These are phyloP conservation scores for Biscutella laevigata DNA, from an alignment of 441 rosid species.

Conservation along the genomic window DNA sequence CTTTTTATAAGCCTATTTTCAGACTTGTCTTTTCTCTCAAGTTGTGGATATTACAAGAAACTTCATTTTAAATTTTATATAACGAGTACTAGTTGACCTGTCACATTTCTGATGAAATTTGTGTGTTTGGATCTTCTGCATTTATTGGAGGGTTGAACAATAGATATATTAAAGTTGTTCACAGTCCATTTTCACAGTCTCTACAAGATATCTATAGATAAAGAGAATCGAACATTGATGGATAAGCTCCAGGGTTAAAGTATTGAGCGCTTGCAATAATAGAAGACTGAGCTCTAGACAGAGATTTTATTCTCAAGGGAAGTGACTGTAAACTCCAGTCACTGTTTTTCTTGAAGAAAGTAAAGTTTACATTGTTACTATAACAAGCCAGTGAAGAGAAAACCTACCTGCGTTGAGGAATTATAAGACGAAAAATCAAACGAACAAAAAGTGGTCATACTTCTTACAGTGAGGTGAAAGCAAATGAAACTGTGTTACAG, in stretches of 20 bases:
- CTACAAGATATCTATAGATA: no score
- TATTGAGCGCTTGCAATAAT: neutral
- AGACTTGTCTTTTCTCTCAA: neutral
- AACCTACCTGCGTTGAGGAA: constrained; percentile 14
- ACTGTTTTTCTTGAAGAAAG: constrained; percentile 11
- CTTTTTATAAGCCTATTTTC: neutral
- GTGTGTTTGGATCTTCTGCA: constrained; percentile 1
- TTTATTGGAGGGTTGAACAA: neutral
- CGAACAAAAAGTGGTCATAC: constrained; percentile 11
- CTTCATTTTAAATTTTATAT: constrained; percentile 5
- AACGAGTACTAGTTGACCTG: constrained; percentile 17
- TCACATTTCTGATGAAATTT: constrained; percentile 5
- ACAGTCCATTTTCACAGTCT: no score
- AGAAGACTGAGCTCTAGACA: neutral
- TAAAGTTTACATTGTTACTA: constrained; percentile 16
- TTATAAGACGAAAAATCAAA: constrained; percentile 1
- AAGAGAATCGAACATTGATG: neutral
- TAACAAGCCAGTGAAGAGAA: constrained; percentile 17
- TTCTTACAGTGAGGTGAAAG: constrained; percentile 19
- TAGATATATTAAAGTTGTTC: no score
- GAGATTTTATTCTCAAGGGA: neutral
- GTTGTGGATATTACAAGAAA: constrained; percentile 19
- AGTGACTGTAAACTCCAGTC: constrained; percentile 8
- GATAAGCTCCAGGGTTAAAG: no score
- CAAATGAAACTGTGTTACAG: constrained; percentile 6